phyloP scores from a whole-genome alignment of 352 stramenopile genomes.

The Globisporangium echinulatum region DNA sequence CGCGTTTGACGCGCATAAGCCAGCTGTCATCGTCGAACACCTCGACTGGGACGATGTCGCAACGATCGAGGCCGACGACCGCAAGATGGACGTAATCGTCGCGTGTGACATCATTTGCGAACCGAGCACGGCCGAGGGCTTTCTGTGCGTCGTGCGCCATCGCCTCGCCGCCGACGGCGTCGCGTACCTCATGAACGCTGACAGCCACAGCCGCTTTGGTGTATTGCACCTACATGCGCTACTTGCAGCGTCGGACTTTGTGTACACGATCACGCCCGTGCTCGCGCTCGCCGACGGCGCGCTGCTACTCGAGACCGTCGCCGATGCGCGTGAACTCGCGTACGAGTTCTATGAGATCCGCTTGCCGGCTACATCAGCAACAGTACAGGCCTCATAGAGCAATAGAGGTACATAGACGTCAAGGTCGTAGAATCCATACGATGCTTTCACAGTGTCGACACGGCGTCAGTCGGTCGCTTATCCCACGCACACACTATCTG shows the following conservation, averaged over 20 bases:
- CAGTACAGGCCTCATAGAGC: too few relatives aligned
- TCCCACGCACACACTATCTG: too few relatives aligned
- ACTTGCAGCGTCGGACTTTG: conserved; percentile 53
- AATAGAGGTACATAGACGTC: too few relatives aligned
- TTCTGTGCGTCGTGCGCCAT: conserved; percentile 65
- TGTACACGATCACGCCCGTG: conserved; percentile 67
- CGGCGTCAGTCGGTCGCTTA: too few relatives aligned
- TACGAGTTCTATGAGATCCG: conserved; percentile 88
- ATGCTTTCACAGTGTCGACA: too few relatives aligned
- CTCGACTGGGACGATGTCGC: conserved; percentile 77
- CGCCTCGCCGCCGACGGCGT: conserved; percentile 46
- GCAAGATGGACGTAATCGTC: conserved; percentile 76
- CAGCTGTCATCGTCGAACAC: conserved; percentile 41
- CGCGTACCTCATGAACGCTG: conserved; percentile 84
- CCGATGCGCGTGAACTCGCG: conserved; percentile 64
- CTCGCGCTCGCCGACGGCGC: conserved; percentile 43
- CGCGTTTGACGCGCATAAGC: conserved; percentile 44
- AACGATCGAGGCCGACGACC: conserved; percentile 41
- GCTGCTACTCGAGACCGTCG: conserved; percentile 69
- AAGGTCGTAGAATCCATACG: too few relatives aligned
- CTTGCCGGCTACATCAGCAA: conserved; percentile 6
- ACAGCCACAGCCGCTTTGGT: conserved; percentile 83
- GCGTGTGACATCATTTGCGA: conserved; percentile 87
- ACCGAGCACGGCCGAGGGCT: conserved; percentile 80
- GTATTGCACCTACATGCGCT: conserved; percentile 66